phyloP scores from a whole-genome alignment of 345 rosid species.

The Salix dunnii region DNA sequence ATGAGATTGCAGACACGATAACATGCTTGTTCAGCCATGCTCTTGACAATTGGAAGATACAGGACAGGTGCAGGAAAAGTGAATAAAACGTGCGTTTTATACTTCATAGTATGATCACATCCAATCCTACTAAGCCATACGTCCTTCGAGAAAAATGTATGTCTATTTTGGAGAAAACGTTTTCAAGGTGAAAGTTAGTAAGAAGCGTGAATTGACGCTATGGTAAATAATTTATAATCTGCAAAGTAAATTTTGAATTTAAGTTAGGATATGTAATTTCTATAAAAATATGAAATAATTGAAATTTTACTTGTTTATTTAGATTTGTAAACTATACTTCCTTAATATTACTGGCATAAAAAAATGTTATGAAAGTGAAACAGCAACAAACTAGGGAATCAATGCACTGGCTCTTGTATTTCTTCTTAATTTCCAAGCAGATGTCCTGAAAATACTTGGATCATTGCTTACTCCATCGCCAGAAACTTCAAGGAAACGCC shows the following conservation, averaged over 20 bases:
- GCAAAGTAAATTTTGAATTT: accelerated
- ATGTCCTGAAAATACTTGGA: too few relatives aligned
- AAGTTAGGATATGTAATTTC: too few relatives aligned
- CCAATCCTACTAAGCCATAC: conserved; percentile 9
- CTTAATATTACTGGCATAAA: too few relatives aligned
- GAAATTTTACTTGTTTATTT: too few relatives aligned
- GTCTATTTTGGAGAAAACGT: conserved; percentile 5
- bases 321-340: too few relatives aligned
- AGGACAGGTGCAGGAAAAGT: conserved; percentile 12
- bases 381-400: background rate
- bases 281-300: too few relatives aligned
- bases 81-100: conserved; percentile 24
- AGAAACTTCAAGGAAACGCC: too few relatives aligned
- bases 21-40: background rate
- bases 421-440: too few relatives aligned
- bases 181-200: background rate
- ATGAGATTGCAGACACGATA: background rate
- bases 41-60: background rate
- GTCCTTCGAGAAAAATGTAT: conserved; percentile 13
- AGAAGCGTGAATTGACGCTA: accelerated
- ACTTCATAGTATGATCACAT: conserved; percentile 10
- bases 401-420: background rate
- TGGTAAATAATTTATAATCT: too few relatives aligned
- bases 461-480: too few relatives aligned
- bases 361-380: background rate